Conservation (phyloP, 2,329 filamentous ascomycete genomes). For the Venturia aucupariae region DNA sequence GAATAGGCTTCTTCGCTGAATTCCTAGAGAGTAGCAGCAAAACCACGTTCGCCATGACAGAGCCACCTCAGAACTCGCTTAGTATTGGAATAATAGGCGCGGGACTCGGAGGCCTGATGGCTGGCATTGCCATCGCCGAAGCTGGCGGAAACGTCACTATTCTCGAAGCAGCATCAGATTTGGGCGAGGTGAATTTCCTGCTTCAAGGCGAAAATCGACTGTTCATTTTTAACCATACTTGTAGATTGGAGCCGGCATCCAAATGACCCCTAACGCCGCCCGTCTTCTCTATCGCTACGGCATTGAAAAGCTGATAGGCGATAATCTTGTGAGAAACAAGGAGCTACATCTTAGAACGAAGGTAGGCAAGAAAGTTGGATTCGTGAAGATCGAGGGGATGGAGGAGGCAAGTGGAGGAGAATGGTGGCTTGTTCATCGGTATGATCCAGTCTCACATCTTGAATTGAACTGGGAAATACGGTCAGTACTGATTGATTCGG, state of each 20-base stretch:
- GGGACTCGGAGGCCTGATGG: constrained; percentile 44
- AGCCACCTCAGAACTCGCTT: neutral
- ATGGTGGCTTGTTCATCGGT: constrained; percentile 39
- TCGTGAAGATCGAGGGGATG: constrained; percentile 27
- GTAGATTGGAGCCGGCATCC: constrained; percentile 43
- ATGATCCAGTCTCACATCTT: neutral
- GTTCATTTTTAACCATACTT: neutral
- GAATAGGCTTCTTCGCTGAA: neutral
- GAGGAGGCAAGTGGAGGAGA: constrained; percentile 27
- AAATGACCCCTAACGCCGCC: constrained; percentile 40
- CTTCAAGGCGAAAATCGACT: neutral
- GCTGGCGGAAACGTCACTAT: constrained; percentile 40
- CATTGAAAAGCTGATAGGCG: constrained; percentile 32
- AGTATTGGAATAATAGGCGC: constrained; percentile 46
- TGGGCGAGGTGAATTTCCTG: constrained; percentile 25
- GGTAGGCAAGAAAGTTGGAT: constrained; percentile 31
- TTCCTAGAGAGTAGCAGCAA: neutral
- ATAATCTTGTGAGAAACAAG: constrained; percentile 33
- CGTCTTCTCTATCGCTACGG: constrained; percentile 34
- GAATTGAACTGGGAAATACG: neutral
- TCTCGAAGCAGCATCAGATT: constrained; percentile 38
- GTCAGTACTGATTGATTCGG: neutral
- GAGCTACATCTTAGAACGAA: constrained; percentile 25
- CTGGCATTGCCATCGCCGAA: constrained; percentile 37
- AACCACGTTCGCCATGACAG: neutral